Conservation (phyloP, 176 grass and related monocot genomes). For the Phoenix dactylifera region DNA sequence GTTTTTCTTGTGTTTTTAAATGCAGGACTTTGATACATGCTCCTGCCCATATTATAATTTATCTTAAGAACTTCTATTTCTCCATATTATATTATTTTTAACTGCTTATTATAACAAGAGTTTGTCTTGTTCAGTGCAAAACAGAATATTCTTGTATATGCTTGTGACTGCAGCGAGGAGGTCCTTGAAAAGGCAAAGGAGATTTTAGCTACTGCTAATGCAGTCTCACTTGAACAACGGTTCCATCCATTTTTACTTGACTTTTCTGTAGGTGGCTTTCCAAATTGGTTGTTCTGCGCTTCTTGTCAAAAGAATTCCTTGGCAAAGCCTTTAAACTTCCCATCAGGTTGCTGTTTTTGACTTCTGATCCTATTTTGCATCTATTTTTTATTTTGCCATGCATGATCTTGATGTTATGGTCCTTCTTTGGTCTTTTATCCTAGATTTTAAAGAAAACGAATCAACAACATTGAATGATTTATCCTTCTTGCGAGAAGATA, state of each 20-base stretch:
- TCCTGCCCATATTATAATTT: neutral
- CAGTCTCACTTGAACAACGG: slow-evolving; percentile 30
- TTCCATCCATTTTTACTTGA: slow-evolving; percentile 69
- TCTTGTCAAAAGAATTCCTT: slow-evolving; percentile 43
- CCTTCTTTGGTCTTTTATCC: slow-evolving; percentile 16
- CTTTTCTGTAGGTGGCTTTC: slow-evolving; percentile 49
- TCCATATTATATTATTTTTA: slow-evolving; percentile 9
- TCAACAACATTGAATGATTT: slow-evolving; percentile 10
- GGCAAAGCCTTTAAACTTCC: slow-evolving; percentile 17
- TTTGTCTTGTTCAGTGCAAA: slow-evolving; percentile 47
- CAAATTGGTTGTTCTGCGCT: slow-evolving; percentile 79
- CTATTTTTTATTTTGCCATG: slow-evolving; percentile 6
- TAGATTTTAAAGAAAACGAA: slow-evolving; percentile 36
- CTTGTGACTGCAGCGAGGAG: slow-evolving; percentile 97
- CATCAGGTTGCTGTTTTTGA: slow-evolving; percentile 21
- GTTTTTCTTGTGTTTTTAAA: neutral
- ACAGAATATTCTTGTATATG: slow-evolving; percentile 60
- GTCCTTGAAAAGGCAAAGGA: slow-evolving; percentile 69
- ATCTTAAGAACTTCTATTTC: slow-evolving; percentile 4
- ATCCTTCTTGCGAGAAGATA: slow-evolving; percentile 27
- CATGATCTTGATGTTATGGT: neutral
- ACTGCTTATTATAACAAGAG: slow-evolving; percentile 4
- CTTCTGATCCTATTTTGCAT: neutral
- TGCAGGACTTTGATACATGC: too few relatives aligned
- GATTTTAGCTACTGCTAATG: slow-evolving; percentile 37